Base-by-base conservation (phyloP, 805 yeast genomes). In the Dipodascus albidus region DNA sequence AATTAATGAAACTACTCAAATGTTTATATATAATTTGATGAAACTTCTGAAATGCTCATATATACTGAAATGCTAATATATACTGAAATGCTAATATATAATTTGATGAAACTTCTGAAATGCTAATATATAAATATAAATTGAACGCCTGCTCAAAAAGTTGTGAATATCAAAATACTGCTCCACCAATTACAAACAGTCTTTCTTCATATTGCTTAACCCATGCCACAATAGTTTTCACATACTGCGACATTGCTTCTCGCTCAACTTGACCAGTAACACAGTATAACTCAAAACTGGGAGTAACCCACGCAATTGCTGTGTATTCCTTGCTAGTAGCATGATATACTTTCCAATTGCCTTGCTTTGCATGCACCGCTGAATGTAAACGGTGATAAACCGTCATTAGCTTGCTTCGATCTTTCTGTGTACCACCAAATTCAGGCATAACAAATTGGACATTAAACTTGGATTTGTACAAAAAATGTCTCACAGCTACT, bases 181-280 rank as follows among this genome's bases (percentile, higher is more conserved):
- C 87, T 1, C 93, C 93, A n/a, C 81, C 82, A 21, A 80, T 78
- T 9, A 85, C 80, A 64, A 87, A 88, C 35, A 88, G 64, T 42
- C 93, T 70, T 52, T 79, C 80, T 57, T 85, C 85, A 59, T 86
- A 78, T 57, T 75, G 79, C 56, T 78, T 74, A 60, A 95, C 83
- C 96, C 96, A 90, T 50, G 74, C 74, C 6, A 85, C 80, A 14
- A 88, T 79, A 20, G 74, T 72, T 51, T 80, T 74, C 42, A 89
- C 82, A 56, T 87, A 80, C 20, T 70, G 70, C 15, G 84, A 76
- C 55, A 89, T 67, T 0, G 76, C 73, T 42, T 78, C 78, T 47
- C 82, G 79, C 48, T 77, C 74, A 17, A 80, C 74, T 6, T 72
- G 62, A n/a, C 83, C 82, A 22, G 83, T 75, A 15, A 83, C 73